phyloP scores from a whole-genome alignment of 139 green algal species.

The Trebouxia sp. region DNA sequence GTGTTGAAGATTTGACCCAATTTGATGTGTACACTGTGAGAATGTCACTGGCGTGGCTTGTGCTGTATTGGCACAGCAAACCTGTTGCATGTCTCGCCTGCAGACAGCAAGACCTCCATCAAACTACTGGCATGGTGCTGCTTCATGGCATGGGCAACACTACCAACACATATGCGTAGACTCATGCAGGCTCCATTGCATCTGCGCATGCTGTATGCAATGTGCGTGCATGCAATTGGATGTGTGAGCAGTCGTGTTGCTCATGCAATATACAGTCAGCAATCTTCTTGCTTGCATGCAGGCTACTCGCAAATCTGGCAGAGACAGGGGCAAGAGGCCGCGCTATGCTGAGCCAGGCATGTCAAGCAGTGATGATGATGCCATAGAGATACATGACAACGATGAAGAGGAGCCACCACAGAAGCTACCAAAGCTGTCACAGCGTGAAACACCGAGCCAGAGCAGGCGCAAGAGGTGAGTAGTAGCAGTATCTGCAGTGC shows the following conservation, averaged over 20 bases:
- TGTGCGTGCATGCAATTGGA: not conserved
- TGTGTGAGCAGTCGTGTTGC: not conserved
- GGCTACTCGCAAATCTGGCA: not conserved
- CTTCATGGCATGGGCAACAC: too few species aligned
- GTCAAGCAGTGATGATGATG: slow-evolving; percentile 7
- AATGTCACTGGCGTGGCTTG: too few species aligned
- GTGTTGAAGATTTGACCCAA: too few species aligned
- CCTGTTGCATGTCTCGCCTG: too few species aligned
- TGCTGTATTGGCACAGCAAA: too few species aligned
- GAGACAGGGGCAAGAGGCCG: slow-evolving; percentile 14
- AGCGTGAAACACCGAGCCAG: not conserved
- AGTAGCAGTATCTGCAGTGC: not conserved
- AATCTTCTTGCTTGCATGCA: not conserved
- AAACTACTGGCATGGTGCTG: too few species aligned
- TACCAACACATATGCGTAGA: too few species aligned
- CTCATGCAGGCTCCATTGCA: not conserved
- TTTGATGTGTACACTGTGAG: too few species aligned
- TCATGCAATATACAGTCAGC: not conserved
- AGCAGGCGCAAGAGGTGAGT: not conserved
- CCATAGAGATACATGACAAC: not conserved
- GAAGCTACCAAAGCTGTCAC: slow-evolving; percentile 15
- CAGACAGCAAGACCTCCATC: too few species aligned
- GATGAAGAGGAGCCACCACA: not conserved
- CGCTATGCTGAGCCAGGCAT: slow-evolving; percentile 22
- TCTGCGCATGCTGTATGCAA: not conserved